Conservation (phyloP, 768 basidiomycete genomes). For the Serendipita indica region DNA sequence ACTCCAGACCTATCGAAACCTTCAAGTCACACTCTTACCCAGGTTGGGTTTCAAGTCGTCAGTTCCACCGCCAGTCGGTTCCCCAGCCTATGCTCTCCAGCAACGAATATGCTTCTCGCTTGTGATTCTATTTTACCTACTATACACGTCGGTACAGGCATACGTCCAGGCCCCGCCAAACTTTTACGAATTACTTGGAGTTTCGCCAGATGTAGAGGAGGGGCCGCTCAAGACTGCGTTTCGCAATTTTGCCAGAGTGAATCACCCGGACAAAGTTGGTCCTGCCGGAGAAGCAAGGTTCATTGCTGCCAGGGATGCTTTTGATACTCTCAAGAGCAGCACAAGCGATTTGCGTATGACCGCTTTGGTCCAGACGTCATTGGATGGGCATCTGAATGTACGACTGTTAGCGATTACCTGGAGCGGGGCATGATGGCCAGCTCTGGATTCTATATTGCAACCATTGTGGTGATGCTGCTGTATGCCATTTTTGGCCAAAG, state of each 20-base stretch:
- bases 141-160: conserved; percentile 45
- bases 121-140: conserved; percentile 50
- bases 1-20: conserved; percentile 33
- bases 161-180: conserved; percentile 33
- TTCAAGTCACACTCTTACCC: conserved; percentile 21
- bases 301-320: conserved; percentile 55
- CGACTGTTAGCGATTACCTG: conserved; percentile 56
- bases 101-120: conserved; percentile 48
- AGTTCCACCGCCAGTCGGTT: conserved; percentile 28
- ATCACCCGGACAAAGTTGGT: conserved; percentile 63
- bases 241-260: conserved; percentile 52
- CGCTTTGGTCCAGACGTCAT: conserved; percentile 67
- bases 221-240: conserved; percentile 54
- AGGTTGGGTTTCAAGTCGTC: conserved; percentile 18
- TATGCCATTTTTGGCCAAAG: conserved; percentile 46
- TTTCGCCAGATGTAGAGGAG: conserved; percentile 49
- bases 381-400: conserved; percentile 44
- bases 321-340: conserved; percentile 66
- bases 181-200: conserved; percentile 62
- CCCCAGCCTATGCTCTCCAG: conserved; percentile 35
- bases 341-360: conserved; percentile 71
- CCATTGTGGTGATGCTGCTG: conserved; percentile 42
- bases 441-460: conserved; percentile 50
- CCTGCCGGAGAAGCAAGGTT: conserved; percentile 47
- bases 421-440: conserved; percentile 46